Evolutionary conservation across 306 rosid species (phyloP).

Genomic region (Dalbergia cultrata): DNA sequence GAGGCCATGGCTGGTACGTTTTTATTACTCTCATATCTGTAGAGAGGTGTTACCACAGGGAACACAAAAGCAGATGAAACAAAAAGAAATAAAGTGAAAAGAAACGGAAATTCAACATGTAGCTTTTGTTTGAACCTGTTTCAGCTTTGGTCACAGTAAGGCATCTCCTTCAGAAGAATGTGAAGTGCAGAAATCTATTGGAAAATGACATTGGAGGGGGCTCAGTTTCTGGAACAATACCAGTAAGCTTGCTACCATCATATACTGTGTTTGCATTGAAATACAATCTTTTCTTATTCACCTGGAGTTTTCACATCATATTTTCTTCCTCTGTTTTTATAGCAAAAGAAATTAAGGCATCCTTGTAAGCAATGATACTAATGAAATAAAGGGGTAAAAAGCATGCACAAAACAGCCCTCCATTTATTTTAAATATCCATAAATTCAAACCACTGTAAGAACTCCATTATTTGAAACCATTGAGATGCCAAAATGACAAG

Average conservation of each 20-base stretch:
- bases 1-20: constrained; percentile 91
- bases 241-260: constrained; percentile 61
- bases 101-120: constrained; percentile 8
- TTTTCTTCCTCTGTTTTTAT: background rate
- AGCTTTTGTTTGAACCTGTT: constrained; percentile 49
- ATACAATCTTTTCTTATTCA: background rate
- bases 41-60: background rate
- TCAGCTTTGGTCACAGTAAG: constrained; percentile 88
- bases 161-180: constrained; percentile 93
- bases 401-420: background rate
- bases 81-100: background rate
- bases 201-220: constrained; percentile 98
- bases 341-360: constrained; percentile 19
- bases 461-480: background rate
- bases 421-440: background rate
- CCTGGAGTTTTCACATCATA: background rate
- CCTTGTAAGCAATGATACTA: constrained; percentile 4
- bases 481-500: background rate
- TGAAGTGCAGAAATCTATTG: constrained; percentile 91
- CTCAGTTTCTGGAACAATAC: constrained; percentile 79
- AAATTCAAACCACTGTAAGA: background rate
- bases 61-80: background rate
- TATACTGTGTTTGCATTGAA: constrained; percentile 6
- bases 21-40: constrained; percentile 26
- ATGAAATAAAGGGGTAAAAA: background rate